Evolutionary conservation across 805 yeast genomes (phyloP).

Genomic region (Ogataea angusta): DNA sequence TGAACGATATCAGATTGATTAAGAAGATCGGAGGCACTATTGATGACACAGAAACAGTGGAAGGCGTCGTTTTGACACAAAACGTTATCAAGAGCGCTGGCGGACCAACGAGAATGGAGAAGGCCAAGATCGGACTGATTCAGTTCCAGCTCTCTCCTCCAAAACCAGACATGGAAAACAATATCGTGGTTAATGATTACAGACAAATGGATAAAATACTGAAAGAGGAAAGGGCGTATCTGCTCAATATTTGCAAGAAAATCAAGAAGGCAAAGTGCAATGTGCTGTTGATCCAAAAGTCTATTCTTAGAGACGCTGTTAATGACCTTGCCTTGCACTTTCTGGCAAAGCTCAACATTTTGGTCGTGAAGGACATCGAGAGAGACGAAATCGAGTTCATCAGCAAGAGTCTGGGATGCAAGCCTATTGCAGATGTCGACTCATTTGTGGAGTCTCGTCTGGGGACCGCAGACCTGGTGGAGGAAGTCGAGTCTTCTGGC

Average conservation of each 20-base stretch:
- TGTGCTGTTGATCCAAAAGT: constrained; percentile 83
- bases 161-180: constrained; percentile 96
- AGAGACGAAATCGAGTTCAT: constrained; percentile 95
- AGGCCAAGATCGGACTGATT: constrained; percentile 83
- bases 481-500: constrained; percentile 86
- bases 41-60: constrained; percentile 89
- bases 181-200: constrained; percentile 94
- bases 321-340: constrained; percentile 94
- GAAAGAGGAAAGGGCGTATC: constrained; percentile 95
- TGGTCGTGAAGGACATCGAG: constrained; percentile 94
- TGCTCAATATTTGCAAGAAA: constrained; percentile 91
- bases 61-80: constrained; percentile 93
- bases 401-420: constrained; percentile 80
- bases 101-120: constrained; percentile 92
- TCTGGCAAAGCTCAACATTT: constrained; percentile 83
- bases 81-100: constrained; percentile 87
- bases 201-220: constrained; percentile 98
- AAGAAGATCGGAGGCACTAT: constrained; percentile 97
- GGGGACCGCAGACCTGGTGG: constrained; percentile 88
- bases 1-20: constrained; percentile 81
- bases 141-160: constrained; percentile 97
- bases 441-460: constrained; percentile 89
- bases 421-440: constrained; percentile 94
- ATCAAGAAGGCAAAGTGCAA: constrained; percentile 97
- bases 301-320: constrained; percentile 92